Conservation (phyloP, 495 filamentous ascomycete genomes). For the Penicillium coffeae region DNA sequence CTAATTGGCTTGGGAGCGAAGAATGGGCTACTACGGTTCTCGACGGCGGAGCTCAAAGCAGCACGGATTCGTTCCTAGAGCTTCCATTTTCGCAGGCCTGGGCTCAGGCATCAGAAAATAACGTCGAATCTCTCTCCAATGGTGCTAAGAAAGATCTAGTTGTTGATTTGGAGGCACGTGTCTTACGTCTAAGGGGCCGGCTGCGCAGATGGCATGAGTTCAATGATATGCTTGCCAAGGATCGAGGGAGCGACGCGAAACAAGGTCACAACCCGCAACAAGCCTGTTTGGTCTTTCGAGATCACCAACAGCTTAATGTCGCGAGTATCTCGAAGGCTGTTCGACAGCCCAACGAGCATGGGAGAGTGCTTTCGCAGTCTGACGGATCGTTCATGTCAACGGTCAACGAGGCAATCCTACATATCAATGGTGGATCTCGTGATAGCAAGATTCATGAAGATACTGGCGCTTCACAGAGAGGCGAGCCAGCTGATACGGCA, state of each 20-base stretch:
- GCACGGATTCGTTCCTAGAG: conserved; percentile 60
- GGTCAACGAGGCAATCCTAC: conserved; percentile 51
- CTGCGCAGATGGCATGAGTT: conserved; percentile 72
- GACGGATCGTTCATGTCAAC: conserved; percentile 50
- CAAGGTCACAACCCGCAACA: conserved; percentile 6
- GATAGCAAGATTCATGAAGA: not conserved
- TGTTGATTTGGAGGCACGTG: conserved; percentile 58
- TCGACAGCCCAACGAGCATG: conserved; percentile 36
- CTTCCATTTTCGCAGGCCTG: conserved; percentile 64
- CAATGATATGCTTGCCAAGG: conserved; percentile 37
- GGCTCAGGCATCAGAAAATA: conserved; percentile 54
- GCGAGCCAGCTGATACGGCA: too few relatives aligned
- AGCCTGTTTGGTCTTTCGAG: conserved; percentile 26
- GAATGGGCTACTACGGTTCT: conserved; percentile 65
- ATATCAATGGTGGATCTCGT: conserved; percentile 49
- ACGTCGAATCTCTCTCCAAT: conserved; percentile 47
- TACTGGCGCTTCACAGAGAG: not conserved
- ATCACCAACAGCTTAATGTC: conserved; percentile 39
- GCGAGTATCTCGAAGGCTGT: conserved; percentile 41
- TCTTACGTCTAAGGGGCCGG: conserved; percentile 58
- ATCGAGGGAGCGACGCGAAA: conserved; percentile 14
- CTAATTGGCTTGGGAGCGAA: conserved; percentile 71
- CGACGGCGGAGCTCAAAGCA: conserved; percentile 56
- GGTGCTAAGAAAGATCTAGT: conserved; percentile 37
- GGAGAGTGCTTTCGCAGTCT: conserved; percentile 40